Percentiles rank a stretch among this genome's conserved stretches.
Conservation (phyloP, 2,329 filamentous ascomycete genomes). For the Epichloe bromicola region DNA sequence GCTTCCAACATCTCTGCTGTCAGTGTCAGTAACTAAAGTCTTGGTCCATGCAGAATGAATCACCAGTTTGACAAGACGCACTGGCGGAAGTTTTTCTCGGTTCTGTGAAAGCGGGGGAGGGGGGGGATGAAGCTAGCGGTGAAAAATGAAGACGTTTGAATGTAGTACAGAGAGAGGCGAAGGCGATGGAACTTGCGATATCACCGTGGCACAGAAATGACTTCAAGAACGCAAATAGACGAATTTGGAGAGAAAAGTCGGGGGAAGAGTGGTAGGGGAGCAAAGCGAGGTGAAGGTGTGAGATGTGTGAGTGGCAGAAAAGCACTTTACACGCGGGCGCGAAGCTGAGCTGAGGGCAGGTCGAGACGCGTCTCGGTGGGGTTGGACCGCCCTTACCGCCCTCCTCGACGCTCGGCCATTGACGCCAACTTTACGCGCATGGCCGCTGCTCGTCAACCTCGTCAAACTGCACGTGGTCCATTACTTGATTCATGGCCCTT, state of each 20-base stretch:
- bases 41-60: not conserved
- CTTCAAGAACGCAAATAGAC: not conserved
- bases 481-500: not conserved
- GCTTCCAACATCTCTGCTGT: conserved; percentile 75
- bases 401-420: not conserved
- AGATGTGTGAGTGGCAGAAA: conserved; percentile 6
- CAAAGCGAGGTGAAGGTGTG: not conserved
- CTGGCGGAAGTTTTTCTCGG: not conserved
- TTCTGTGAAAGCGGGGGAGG: not conserved
- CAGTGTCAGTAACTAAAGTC: not conserved
- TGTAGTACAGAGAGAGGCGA: not conserved
- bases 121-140: not conserved
- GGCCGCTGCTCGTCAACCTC: too few species aligned
- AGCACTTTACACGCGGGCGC: conserved; percentile 23
- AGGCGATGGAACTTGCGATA: not conserved
- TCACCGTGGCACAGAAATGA: not conserved
- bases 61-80: not conserved
- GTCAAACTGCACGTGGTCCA: too few species aligned
- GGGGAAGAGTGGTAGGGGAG: not conserved
- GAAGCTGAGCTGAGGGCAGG: conserved; percentile 11
- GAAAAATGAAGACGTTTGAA: not conserved
- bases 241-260: not conserved
- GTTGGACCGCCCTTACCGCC: not conserved
- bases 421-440: not conserved
- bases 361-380: conserved; percentile 19